Evolutionary conservation across 371 early-diverging fungal genomes (phyloP).

Genomic region (Batkoa obscura): DNA sequence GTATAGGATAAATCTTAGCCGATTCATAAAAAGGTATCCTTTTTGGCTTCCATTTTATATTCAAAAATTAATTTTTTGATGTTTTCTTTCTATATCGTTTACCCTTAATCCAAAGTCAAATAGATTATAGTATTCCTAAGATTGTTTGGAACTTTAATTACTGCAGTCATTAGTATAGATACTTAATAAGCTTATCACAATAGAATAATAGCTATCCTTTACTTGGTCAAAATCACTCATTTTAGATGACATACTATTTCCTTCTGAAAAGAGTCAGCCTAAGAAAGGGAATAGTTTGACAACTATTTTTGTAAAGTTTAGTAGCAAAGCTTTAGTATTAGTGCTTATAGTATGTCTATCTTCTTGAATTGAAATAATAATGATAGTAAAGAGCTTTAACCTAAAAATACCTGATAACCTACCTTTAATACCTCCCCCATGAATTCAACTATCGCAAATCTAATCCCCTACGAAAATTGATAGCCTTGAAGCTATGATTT

Average conservation of each 20-base stretch:
- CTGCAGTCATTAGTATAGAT: background rate
- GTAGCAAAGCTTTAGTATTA: conserved; percentile 95
- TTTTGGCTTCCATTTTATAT: conserved; percentile 82
- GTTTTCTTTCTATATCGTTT: conserved; percentile 19
- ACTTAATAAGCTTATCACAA: conserved; percentile 32
- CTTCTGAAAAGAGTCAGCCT: conserved; percentile 86
- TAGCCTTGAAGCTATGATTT: conserved; percentile 97
- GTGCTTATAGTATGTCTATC: conserved; percentile 94
- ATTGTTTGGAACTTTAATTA: background rate
- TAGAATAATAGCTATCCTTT: conserved; percentile 55
- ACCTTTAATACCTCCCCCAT: conserved; percentile 84
- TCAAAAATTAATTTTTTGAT: conserved; percentile 91
- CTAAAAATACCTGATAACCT: background rate
- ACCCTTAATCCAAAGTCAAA: conserved; percentile 24
- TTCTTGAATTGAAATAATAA: conserved; percentile 64
- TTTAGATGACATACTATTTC: conserved; percentile 51
- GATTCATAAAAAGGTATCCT: conserved; percentile 83
- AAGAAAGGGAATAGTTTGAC: conserved; percentile 81
- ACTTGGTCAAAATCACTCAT: conserved; percentile 92
- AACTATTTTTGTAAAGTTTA: conserved; percentile 87
- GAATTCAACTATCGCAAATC: conserved; percentile 76
- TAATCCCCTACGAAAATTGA: conserved; percentile 60
- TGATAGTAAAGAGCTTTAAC: background rate
- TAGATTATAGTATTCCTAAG: conserved; percentile 52
- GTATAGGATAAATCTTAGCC: conserved; percentile 93